Percentiles rank a stretch among this genome's conserved stretches.
Conservation (phyloP, 2,329 filamentous ascomycete species). For the Fusarium xylarioides region DNA sequence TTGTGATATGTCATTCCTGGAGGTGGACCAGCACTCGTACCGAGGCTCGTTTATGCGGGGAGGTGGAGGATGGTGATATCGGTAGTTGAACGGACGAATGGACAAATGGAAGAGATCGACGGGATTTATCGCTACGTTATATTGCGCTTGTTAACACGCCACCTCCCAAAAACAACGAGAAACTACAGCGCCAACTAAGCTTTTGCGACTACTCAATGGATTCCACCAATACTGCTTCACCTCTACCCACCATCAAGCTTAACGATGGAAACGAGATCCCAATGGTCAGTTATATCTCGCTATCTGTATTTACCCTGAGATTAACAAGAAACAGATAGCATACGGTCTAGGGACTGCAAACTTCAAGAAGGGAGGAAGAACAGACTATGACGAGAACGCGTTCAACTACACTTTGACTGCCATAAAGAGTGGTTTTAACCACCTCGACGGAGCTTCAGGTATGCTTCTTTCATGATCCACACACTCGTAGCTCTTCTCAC, state of each 20-base stretch:
- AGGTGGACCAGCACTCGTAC: too few species aligned
- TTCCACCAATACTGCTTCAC: neutral
- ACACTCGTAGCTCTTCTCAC: neutral
- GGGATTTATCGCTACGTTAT: too few species aligned
- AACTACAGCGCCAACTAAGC: fast-evolving
- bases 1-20: neutral
- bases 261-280: neutral
- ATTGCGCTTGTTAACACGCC: neutral
- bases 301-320: fast-evolving
- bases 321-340: neutral
- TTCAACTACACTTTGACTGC: neutral
- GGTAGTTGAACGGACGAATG: too few species aligned
- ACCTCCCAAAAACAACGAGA: too few species aligned
- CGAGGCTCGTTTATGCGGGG: neutral
- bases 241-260: neutral
- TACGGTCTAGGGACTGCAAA: neutral
- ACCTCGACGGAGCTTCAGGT: neutral
- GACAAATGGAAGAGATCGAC: neutral
- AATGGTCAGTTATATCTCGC: neutral
- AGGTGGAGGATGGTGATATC: too few species aligned
- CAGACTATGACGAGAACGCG: neutral
- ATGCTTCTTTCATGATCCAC: fast-evolving
- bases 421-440: neutral
- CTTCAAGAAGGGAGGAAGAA: neutral
- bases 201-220: neutral